These are phyloP conservation scores for Penicillium desertorum DNA, from an alignment of 495 filamentous ascomycete species.

Conservation along the genomic window DNA sequence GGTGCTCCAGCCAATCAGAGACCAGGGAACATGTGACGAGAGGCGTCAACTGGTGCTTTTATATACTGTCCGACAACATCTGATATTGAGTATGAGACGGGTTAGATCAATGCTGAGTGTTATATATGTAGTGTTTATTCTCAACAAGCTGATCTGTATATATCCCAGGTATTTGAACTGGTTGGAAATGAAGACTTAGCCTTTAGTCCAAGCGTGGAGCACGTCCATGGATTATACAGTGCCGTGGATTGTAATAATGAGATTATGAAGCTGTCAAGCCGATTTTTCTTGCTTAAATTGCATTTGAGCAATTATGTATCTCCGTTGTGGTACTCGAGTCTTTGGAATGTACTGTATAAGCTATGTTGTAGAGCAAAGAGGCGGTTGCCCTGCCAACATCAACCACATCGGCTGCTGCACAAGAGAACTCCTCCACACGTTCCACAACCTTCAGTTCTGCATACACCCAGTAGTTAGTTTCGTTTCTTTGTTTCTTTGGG, in stretches of 20 bases:
- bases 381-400: slow-evolving; percentile 40
- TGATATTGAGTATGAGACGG: background rate
- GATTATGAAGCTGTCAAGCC: background rate
- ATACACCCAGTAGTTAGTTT: slow-evolving; percentile 26
- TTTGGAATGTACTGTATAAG: background rate
- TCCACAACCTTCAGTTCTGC: slow-evolving; percentile 18
- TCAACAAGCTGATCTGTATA: background rate
- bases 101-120: background rate
- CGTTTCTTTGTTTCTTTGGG: slow-evolving; percentile 15
- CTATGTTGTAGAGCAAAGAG: background rate
- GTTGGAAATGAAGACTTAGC: background rate
- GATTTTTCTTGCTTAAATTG: background rate
- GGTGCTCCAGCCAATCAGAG: slow-evolving; percentile 41
- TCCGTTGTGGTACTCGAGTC: background rate
- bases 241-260: background rate
- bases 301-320: background rate
- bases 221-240: background rate
- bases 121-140: background rate
- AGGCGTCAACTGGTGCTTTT: background rate
- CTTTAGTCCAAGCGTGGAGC: background rate
- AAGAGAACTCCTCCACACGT: slow-evolving; percentile 23
- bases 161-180: background rate
- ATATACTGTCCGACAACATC: background rate
- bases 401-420: slow-evolving; percentile 18
- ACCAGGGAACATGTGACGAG: slow-evolving; percentile 22